Conservation (phyloP, 768 basidiomycete species). For the Tulasnella sp. region DNA sequence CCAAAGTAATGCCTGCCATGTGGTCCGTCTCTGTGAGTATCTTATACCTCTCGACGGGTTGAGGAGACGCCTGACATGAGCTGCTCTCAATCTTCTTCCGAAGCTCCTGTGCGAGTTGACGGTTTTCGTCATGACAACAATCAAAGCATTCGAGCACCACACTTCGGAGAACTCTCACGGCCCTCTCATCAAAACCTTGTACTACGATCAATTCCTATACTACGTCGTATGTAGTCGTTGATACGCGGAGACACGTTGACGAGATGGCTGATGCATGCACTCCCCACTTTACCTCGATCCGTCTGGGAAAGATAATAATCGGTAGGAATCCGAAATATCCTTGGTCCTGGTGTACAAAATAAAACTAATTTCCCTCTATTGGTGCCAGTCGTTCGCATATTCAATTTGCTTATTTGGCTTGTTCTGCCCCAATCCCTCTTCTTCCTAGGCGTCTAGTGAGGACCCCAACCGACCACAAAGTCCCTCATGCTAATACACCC, state of each 20-base stretch:
- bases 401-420: background rate
- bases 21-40: background rate
- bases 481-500: background rate
- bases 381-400: background rate
- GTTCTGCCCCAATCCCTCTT: background rate
- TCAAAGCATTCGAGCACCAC: background rate
- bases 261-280: background rate
- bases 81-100: background rate
- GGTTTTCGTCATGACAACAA: constrained; percentile 6
- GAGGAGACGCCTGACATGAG: background rate
- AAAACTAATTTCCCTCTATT: background rate
- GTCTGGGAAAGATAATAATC: background rate
- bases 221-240: background rate
- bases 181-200: background rate
- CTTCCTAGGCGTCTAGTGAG: background rate
- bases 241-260: background rate
- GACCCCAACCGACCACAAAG: background rate
- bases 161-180: background rate
- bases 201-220: constrained; percentile 12
- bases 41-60: background rate
- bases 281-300: background rate
- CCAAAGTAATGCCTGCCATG: background rate
- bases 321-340: background rate
- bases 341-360: background rate
- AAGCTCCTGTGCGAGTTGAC: background rate